phyloP scores from a whole-genome alignment of 768 basidiomycete genomes.

The Lentinula lateritia region DNA sequence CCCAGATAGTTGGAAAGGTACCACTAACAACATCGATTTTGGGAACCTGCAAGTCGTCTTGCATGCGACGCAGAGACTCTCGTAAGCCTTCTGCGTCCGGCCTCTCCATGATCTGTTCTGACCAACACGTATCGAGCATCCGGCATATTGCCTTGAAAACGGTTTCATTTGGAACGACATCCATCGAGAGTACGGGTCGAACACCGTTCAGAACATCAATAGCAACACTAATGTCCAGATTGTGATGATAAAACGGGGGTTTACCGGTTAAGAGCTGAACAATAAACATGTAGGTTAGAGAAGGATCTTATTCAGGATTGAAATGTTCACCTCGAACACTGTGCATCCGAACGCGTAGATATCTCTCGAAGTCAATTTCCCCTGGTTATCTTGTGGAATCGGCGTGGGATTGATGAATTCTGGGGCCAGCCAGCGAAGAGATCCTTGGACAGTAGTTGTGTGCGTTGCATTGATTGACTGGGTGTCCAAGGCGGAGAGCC shows the following conservation, averaged over 20 bases:
- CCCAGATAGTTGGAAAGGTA: too few species aligned
- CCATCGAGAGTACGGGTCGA: slow-evolving; percentile 6
- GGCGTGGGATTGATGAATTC: slow-evolving; percentile 7
- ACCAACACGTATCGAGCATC: slow-evolving; percentile 6
- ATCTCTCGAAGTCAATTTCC: slow-evolving; percentile 3
- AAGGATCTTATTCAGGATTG: neutral
- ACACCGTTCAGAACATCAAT: slow-evolving; percentile 5
- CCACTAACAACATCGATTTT: neutral
- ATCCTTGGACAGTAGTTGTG: slow-evolving; percentile 4
- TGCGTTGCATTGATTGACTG: neutral
- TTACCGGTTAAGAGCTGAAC: slow-evolving; percentile 7
- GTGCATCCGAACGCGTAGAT: slow-evolving; percentile 11
- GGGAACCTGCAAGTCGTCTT: neutral
- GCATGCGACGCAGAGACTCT: neutral
- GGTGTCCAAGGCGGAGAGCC: slow-evolving; percentile 8
- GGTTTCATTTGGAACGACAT: neutral
- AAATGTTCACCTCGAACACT: slow-evolving; percentile 5
- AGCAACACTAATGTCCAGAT: neutral
- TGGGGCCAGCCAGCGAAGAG: slow-evolving; percentile 11
- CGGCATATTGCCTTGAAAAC: neutral
- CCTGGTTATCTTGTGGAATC: neutral
- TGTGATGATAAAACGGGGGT: slow-evolving; percentile 7
- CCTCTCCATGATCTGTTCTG: neutral
- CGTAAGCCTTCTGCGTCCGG: neutral
- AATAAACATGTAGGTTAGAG: neutral